phyloP scores from a whole-genome alignment of 75 land plant genomes.

The Sequoia sempervirens region DNA sequence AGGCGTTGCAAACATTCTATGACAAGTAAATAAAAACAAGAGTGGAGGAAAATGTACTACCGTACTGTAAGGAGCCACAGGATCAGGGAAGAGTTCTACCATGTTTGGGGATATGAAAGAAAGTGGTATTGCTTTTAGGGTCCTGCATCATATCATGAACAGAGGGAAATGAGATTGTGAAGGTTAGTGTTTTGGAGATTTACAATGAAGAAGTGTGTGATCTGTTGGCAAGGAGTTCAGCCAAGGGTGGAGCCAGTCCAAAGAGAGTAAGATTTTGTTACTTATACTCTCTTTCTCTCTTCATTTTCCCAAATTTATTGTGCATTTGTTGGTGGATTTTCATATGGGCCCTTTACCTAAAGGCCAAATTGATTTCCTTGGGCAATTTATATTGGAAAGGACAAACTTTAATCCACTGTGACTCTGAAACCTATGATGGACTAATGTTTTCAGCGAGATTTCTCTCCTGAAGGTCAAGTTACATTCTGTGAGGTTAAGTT shows the following conservation, averaged over 20 bases:
- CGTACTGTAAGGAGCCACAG: conserved; percentile 53
- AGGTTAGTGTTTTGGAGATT: conserved; percentile 35
- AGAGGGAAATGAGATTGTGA: conserved; percentile 8
- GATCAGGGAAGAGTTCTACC: conserved; percentile 47
- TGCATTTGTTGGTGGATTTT: background rate
- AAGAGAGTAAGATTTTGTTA: background rate
- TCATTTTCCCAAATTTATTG: background rate
- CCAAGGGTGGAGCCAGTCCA: conserved; percentile 4
- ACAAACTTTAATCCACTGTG: no score
- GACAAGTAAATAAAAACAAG: conserved; percentile 28
- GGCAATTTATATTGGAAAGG: no score
- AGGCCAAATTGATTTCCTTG: no score
- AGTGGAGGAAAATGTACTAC: conserved; percentile 33
- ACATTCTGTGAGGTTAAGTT: no score
- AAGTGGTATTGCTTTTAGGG: conserved; percentile 42
- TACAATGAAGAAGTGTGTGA: conserved; percentile 47
- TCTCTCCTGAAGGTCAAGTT: no score
- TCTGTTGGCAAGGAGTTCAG: conserved; percentile 18
- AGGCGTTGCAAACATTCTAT: conserved; percentile 30
- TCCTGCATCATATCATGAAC: conserved; percentile 30
- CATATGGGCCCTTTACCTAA: no score
- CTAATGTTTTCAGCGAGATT: no score
- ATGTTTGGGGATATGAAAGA: conserved; percentile 41
- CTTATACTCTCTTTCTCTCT: background rate
- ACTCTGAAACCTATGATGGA: no score